These are phyloP conservation scores for Trichoderma sp. DNA, from an alignment of 2,329 filamentous ascomycete genomes.

Conservation along the genomic window DNA sequence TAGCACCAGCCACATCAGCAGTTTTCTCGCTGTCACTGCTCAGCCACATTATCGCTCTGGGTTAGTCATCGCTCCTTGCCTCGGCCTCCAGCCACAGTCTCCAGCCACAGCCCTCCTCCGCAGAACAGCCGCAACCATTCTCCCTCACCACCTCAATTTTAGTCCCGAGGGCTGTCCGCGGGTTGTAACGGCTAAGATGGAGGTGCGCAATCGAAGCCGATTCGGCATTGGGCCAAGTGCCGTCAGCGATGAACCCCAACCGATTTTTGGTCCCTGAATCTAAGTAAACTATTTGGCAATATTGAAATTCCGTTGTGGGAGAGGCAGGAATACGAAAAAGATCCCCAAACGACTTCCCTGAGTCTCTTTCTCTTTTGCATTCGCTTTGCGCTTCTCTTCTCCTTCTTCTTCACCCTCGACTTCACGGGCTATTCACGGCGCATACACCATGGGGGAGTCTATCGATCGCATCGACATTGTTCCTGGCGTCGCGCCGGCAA, in stretches of 20 bases:
- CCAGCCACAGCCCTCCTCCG: slow-evolving; percentile 5
- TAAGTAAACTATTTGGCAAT: slow-evolving; percentile 2
- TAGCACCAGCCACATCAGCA: neutral
- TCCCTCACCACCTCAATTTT: neutral
- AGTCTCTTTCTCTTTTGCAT: neutral
- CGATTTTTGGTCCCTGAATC: slow-evolving; percentile 20
- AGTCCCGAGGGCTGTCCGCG: slow-evolving; percentile 19
- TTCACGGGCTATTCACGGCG: neutral
- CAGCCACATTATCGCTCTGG: neutral
- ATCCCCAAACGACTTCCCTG: neutral
- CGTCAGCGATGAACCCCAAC: slow-evolving; percentile 13
- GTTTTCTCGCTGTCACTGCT: neutral
- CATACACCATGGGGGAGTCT: slow-evolving; percentile 26
- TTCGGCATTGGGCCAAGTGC: slow-evolving; percentile 21
- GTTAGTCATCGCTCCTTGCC: neutral
- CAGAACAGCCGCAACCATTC: neutral
- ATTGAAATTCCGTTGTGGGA: neutral
- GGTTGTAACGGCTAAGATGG: slow-evolving; percentile 23
- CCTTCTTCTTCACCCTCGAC: neutral
- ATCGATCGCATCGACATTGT: slow-evolving; percentile 10
- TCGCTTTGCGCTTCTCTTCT: neutral
- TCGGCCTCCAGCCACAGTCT: neutral
- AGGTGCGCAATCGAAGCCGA: slow-evolving; percentile 24
- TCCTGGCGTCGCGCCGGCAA: neutral
- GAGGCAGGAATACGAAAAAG: neutral